Percentiles rank a stretch among this genome's conserved stretches.
phyloP scores from a whole-genome alignment of 1,284 basidiomycete genomes.

The Trichosporon inkin region DNA sequence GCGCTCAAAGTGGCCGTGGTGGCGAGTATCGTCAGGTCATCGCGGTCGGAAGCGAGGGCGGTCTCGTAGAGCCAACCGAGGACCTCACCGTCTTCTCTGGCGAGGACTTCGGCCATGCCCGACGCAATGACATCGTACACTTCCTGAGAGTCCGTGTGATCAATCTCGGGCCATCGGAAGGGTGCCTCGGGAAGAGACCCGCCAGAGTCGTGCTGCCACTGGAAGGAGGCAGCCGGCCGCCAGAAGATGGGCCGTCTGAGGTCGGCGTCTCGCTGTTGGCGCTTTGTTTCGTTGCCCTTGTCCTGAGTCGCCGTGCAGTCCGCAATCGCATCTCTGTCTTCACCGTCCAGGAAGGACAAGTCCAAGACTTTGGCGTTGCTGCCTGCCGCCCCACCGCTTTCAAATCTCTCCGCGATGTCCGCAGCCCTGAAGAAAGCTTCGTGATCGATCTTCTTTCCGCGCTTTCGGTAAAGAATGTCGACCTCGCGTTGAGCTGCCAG shows the following conservation, averaged over 20 bases:
- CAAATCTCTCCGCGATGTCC: neutral
- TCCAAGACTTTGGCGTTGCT: neutral
- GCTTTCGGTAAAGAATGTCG: neutral
- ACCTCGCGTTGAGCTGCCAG: neutral
- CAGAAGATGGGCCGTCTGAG: neutral
- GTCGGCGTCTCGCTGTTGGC: neutral
- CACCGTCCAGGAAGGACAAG: neutral
- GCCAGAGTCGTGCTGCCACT: too few relatives aligned
- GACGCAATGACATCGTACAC: neutral
- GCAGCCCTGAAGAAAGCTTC: constrained; percentile 1
- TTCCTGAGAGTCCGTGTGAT: neutral
- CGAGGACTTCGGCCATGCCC: neutral
- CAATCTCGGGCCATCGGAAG: neutral
- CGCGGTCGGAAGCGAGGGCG: neutral
- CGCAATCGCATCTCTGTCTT: neutral
- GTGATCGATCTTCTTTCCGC: neutral
- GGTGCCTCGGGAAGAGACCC: neutral
- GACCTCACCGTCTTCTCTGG: neutral
- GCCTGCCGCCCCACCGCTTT: neutral
- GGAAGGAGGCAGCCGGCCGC: neutral
- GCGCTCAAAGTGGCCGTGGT: neutral
- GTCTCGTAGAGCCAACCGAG: neutral
- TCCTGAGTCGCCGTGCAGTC: neutral
- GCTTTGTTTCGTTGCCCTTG: neutral
- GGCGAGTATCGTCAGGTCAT: neutral